These are phyloP conservation scores for Beauveria brongniartii DNA, from an alignment of 2,329 filamentous ascomycete species.

Conservation along the genomic window DNA sequence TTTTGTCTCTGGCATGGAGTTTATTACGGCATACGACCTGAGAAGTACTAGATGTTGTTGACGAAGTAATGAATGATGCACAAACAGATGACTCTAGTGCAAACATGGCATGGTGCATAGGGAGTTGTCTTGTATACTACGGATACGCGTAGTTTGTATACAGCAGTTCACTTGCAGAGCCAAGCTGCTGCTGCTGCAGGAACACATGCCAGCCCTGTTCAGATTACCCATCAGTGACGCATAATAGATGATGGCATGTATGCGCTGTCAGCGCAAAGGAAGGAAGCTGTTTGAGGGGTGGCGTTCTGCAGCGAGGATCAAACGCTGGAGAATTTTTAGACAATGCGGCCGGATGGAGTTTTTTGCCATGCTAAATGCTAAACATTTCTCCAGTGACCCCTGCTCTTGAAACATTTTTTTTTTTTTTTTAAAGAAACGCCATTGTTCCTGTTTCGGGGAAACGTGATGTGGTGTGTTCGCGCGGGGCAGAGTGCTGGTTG, in stretches of 20 bases:
- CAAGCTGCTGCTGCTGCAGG: neutral
- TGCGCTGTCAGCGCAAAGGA: neutral
- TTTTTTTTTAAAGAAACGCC: no score
- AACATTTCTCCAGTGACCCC: no score
- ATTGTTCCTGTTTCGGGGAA: no score
- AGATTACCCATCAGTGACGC: neutral
- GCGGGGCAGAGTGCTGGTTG: no score
- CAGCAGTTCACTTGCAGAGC: neutral
- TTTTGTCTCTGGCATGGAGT: neutral
- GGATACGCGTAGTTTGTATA: no score
- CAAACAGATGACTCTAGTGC: neutral
- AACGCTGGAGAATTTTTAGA: no score
- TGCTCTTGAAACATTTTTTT: no score
- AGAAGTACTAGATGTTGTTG: neutral
- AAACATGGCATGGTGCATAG: neutral
- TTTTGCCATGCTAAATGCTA: no score
- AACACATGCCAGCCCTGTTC: neutral
- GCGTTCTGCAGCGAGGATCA: neutral
- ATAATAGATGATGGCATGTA: neutral
- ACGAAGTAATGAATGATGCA: slow-evolving; percentile 5
- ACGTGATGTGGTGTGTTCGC: no score
- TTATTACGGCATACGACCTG: neutral
- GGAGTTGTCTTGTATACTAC: no score
- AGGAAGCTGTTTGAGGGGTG: neutral
- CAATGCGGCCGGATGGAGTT: no score